Base-by-base conservation (phyloP, 768 basidiomycete species). In the Xerocomellus chrysenteron region DNA sequence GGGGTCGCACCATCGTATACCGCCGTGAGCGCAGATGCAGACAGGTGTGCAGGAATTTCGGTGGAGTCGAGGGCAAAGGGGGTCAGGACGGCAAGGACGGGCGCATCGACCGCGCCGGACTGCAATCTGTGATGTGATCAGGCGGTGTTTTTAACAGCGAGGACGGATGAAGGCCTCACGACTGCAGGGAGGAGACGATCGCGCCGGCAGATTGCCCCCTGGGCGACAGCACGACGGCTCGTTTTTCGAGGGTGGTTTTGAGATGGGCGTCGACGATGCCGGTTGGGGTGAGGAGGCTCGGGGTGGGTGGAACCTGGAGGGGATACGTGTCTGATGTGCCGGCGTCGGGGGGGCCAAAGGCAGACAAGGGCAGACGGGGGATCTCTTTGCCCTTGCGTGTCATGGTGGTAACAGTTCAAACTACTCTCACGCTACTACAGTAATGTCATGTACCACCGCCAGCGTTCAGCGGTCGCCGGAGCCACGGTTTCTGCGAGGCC, bases 321-420 rank as follows among this genome's bases (percentile, higher is more conserved):
- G 85, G 87, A 66, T 90, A 91, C 1, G 74, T 74, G 44, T 90
- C 89, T 19, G 79, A 80, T 0, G 83, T 78, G 21, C 21, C 21
- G 21, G 21, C 2, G 71, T 81, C 87, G 26, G 88, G 87, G 0
- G 88, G 83, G 28, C 78, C 82, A 69, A 93, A 93, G 0, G 84
- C 91, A 12, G 90, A 90, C 26, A 85, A 69, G 0, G 90, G 90
- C 13, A 94, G 82, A 45, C 78, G 81, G 9, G 91, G 92, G 5
- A 85, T 82, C 21, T 81, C 75, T 68, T 84, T 89, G 26, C 79
- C 82, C 68, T 82, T 90, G 65, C 86, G 4, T 3, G 73, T 72
- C 53, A 47, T 47, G 52, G 44, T 56, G 53, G 21, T 55, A 9
- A 13, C 5, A n/a, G 12, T 44, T 3, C 17, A 47, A 28, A 26